phyloP scores from a whole-genome alignment of 768 basidiomycete species.

The Pilatotrama ljubarskyi region DNA sequence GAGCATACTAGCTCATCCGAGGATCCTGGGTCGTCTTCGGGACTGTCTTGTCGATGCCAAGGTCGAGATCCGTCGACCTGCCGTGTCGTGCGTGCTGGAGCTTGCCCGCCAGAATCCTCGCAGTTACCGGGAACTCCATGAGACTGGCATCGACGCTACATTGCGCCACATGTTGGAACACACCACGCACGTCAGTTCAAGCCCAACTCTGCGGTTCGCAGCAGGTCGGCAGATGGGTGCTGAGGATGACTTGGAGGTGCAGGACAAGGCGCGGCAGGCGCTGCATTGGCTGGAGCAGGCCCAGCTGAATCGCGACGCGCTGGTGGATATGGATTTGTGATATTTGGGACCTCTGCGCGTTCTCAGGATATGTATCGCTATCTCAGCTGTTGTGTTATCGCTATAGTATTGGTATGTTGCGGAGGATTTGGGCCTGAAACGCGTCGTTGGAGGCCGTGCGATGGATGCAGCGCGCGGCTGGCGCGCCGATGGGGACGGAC shows the following conservation, averaged over 20 bases:
- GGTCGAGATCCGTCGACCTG: constrained; percentile 58
- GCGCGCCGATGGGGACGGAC: background rate
- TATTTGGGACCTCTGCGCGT: background rate
- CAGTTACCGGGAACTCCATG: constrained; percentile 40
- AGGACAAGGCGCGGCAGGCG: constrained; percentile 54
- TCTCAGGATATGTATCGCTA: constrained; percentile 8
- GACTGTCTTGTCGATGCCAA: constrained; percentile 59
- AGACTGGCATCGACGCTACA: constrained; percentile 47
- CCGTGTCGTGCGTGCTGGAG: constrained; percentile 58
- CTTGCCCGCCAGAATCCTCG: constrained; percentile 47
- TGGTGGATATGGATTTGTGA: constrained; percentile 13
- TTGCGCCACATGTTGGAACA: constrained; percentile 46
- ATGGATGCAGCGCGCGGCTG: background rate
- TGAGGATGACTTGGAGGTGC: constrained; percentile 64
- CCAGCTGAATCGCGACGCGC: constrained; percentile 2
- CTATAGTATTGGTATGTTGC: background rate
- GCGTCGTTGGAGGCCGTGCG: background rate
- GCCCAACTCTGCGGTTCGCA: constrained; percentile 27
- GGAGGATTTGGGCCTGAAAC: background rate
- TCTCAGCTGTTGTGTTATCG: constrained; percentile 2
- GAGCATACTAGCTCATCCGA: constrained; percentile 50
- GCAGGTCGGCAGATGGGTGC: constrained; percentile 40
- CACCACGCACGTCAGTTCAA: constrained; percentile 30
- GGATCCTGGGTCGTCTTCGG: constrained; percentile 56
- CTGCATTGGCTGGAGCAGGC: constrained; percentile 46